Conservation (phyloP, 805 yeast species). For the Nakazawaea pomicola region DNA sequence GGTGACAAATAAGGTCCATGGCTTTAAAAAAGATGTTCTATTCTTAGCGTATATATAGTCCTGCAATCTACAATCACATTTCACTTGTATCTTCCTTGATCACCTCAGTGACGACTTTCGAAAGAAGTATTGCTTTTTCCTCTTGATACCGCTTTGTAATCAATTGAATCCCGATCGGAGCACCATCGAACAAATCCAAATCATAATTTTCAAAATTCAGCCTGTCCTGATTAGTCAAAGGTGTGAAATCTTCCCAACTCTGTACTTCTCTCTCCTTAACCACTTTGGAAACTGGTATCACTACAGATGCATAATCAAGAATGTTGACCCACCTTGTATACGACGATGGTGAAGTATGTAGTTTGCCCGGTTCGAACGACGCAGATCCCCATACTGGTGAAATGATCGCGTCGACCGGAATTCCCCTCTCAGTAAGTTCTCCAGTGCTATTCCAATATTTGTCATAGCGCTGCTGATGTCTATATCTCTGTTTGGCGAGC, state of each 20-base stretch:
- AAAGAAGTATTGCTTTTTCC: no score
- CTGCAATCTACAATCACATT: no score
- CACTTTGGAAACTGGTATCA: conserved; percentile 40
- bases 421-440: conserved; percentile 27
- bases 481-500: conserved; percentile 28
- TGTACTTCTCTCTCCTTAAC: conserved; percentile 27
- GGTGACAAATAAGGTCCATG: no score
- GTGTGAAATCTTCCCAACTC: conserved; percentile 18
- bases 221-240: conserved; percentile 28
- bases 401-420: conserved; percentile 43
- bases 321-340: conserved; percentile 55
- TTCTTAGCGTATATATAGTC: no score
- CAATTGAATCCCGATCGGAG: conserved; percentile 54
- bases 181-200: conserved; percentile 41
- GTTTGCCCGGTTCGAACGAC: conserved; percentile 37
- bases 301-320: conserved; percentile 42
- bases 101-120: no score
- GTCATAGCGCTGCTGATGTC: conserved; percentile 32
- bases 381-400: conserved; percentile 40
- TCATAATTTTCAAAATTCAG: conserved; percentile 35
- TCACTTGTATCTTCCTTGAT: no score
- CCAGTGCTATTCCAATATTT: conserved; percentile 31
- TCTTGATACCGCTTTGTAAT: conserved; percentile 53
- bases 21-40: no score
- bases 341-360: conserved; percentile 33